Base-by-base conservation (phyloP, 495 filamentous ascomycete species). In the Durotheca rogersii region DNA sequence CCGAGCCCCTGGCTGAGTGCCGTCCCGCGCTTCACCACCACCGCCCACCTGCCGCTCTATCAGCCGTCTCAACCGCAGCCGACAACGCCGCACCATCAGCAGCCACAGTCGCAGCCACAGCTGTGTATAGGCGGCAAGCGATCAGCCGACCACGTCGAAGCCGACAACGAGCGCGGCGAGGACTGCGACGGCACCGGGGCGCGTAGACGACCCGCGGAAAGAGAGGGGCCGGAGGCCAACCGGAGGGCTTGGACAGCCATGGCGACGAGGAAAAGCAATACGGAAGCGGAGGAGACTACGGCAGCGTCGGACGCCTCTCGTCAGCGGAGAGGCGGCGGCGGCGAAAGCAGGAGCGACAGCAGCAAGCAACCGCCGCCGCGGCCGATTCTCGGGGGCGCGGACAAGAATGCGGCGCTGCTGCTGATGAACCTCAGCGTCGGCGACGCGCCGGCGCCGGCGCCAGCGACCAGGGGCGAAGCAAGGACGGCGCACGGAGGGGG, bases 351-450 rank as follows among this genome's bases (percentile, higher is more conserved):
- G 7, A 7, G 23, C 9, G 39, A 51, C 32, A 60, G 12, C 48
- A 61, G 15, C 37, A 53, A 23, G 30, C 30, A 41, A 15, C 16
- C 25, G 25, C 3, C 47, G 16, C 38, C 21, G 10, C 31, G 44
- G 16, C 38, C 21, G 10, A 35, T 41, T 20, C 56, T 21, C 6
- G 56, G 60, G 2, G n/a, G n/a, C n/a, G 61, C 60, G 15, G 79
- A 81, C 52, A 75, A 80, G 53, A 78, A 75, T 41, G 81, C 81
- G 3, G 81, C 81, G 14, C 69, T 80, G 62, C 67, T 80, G 35
- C 62, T 84, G 48, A 66, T 84, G 56, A 75, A 74, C 53, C 62
- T 84, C 36, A 74, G 77, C 38, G 74, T 75, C 55, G 70, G 74
- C 52, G 72, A 78, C 61, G 59, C 30, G 38, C 33, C 45, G 9